phyloP scores from a whole-genome alignment of 2,329 filamentous ascomycete genomes.

The Allantophomopsis cytisporea region DNA sequence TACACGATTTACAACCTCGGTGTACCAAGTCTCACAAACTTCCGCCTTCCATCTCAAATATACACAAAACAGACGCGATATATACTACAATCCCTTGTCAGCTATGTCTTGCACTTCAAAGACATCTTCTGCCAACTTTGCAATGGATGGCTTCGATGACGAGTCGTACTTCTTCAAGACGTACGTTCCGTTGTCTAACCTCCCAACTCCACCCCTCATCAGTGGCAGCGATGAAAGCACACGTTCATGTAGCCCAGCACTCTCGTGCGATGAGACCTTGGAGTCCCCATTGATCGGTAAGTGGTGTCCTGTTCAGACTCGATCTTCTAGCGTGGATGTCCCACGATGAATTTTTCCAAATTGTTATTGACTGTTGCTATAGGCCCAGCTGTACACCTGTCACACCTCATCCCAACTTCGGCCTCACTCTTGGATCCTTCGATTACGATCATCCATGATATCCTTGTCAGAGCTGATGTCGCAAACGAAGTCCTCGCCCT shows the following conservation, averaged over 20 bases:
- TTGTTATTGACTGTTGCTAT: background rate
- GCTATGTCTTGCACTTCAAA: background rate
- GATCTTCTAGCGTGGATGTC: background rate
- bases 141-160: conserved; percentile 21
- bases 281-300: conserved; percentile 15
- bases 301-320: conserved; percentile 5
- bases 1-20: too few relatives aligned
- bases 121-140: conserved; percentile 4
- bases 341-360: too few relatives aligned
- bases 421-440: conserved; percentile 46
- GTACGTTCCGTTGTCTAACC: conserved; percentile 53
- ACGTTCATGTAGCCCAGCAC: conserved; percentile 1
- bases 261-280: conserved; percentile 12
- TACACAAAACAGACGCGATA: too few relatives aligned
- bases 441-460: conserved; percentile 42
- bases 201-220: conserved; percentile 52
- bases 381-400: conserved; percentile 54
- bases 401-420: conserved; percentile 50
- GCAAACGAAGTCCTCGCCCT: conserved; percentile 49
- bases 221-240: conserved; percentile 10
- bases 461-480: conserved; percentile 42
- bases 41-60: too few relatives aligned
- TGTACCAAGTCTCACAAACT: too few relatives aligned
- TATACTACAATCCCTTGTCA: too few relatives aligned
- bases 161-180: conserved; percentile 39